Base-by-base conservation (phyloP, 1,139 yeast species). In the Magnusiomyces tetraspermus region DNA sequence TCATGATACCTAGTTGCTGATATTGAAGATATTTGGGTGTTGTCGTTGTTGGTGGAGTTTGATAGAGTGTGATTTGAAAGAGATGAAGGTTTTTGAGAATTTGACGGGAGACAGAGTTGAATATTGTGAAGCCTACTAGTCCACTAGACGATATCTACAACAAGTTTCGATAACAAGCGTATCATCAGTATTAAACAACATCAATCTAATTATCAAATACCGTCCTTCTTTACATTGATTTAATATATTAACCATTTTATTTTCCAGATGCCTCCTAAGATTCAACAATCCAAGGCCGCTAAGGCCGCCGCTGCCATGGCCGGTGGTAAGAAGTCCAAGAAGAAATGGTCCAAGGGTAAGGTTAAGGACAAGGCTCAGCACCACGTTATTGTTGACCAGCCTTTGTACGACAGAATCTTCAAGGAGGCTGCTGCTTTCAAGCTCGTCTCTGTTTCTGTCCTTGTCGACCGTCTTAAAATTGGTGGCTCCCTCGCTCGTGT, bases 311-410 rank as follows among this genome's bases (percentile, higher is more conserved):
- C 98, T 82, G 97, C 97, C 76, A 81, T 89, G 83, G 96, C 97
- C 76, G 97, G 97, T 86, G 97, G 97, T 84, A 92, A 92, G 88
- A 89, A 92, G 77, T 89, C 96, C 79, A 92, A 94, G 89, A 92
- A 92, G 95, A 92, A 92, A 96, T 92, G 98, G 98, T 86, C 95
- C 85, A 90, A 92, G 84, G 97, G 97, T 79, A 89, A 95, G 86
- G 96, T 89, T 77, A 94, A 94, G 94, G 99, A 92, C 80, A 92
- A 87, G 95, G 98, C 98, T 70, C 95, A 87, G 77, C 98, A 92
- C 83, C 83, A 89, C 74, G 92, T 92, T 72, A 80, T 87, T 76
- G 82, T 94, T 72, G 98, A 92, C 78, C 97, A 94, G 81, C 96
- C 92, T 69, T 87, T 90, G 76, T 89, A 85, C 81, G 98, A 92